Base-by-base conservation (phyloP, 495 filamentous ascomycete genomes). In the Amphirosellinia nigrospora region DNA sequence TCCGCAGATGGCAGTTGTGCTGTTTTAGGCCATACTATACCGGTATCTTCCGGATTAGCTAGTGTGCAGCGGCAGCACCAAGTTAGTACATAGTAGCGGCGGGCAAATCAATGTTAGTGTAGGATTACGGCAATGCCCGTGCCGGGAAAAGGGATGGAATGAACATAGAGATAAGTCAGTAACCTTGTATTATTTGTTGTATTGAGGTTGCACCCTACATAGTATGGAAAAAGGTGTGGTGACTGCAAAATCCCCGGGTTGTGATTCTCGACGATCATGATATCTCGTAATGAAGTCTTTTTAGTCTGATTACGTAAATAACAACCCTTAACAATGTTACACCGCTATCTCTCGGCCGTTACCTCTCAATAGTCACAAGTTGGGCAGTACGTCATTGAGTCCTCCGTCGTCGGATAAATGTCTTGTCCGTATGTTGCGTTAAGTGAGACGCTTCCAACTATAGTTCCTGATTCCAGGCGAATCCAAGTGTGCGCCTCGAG, bases 371-470 rank as follows among this genome's bases (percentile, higher is more conserved):
- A 77, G 19, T 74, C 16, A 19, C 75, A 78, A 11, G 75, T 78
- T 43, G 73, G 74, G 45, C 75, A 78, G 15, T 72, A 46, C 0
- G 82, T 81, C 74, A 68, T 80, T 23, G 79, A 73, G 58, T 84
- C 71, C 11, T 79, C 76, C 56, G 81, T 83, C 0, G 68, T 70
- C 2, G 85, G 80, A 75, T 92, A 92, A 26, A 34, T 28, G 75
- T 94, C 90, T 55, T 79, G 55, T 0, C 90, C 89, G 77, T 91
- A 93, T 1, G 90, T 93, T n/a, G 75, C 68, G 71, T 94, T 94
- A 69, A 94, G 77, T 46, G 79, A 83, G n/a, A 93, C 86, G 13
- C 75, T 75, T 4, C 86, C 87, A 5, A 88, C 83, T 2, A 86
- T 73, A n/a, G 77, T 78, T 0, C 86, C 89, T 41, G 83, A 82